Conservation (phyloP, 108 stramenopile genomes). For the Skeletonema grethae region DNA sequence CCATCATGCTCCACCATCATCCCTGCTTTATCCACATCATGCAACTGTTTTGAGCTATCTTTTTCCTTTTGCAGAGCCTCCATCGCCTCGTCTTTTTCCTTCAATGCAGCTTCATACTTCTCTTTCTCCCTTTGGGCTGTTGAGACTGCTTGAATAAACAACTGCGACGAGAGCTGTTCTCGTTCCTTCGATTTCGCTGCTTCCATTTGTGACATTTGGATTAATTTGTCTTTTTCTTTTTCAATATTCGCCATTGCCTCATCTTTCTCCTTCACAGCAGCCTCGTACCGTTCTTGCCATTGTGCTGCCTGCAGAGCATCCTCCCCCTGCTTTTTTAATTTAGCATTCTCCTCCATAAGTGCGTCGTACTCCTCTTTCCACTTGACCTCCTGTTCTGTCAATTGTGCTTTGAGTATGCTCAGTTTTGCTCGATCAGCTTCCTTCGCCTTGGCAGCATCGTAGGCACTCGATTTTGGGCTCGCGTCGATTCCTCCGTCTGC, state of each 20-base stretch:
- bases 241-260: background rate
- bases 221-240: background rate
- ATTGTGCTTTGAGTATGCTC: background rate
- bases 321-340: background rate
- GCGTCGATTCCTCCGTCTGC: background rate
- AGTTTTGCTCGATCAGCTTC: background rate
- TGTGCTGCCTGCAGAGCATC: background rate
- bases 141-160: background rate
- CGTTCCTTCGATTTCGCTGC: background rate
- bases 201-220: background rate
- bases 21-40: background rate
- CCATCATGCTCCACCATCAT: background rate
- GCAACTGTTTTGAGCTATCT: background rate
- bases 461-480: background rate
- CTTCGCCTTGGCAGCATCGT: background rate
- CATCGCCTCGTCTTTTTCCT: background rate
- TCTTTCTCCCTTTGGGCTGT: constrained; percentile 1
- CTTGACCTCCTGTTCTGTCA: background rate
- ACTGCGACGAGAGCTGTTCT: background rate
- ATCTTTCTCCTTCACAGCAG: background rate
- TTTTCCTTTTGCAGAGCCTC: background rate
- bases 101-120: background rate
- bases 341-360: background rate
- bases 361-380: background rate
- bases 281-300: constrained; percentile 1